Evolutionary conservation across 1,139 yeast species (phyloP), one percentile per base, ranked within the genome.

Genomic region (Geotrichum carabidarum): DNA sequence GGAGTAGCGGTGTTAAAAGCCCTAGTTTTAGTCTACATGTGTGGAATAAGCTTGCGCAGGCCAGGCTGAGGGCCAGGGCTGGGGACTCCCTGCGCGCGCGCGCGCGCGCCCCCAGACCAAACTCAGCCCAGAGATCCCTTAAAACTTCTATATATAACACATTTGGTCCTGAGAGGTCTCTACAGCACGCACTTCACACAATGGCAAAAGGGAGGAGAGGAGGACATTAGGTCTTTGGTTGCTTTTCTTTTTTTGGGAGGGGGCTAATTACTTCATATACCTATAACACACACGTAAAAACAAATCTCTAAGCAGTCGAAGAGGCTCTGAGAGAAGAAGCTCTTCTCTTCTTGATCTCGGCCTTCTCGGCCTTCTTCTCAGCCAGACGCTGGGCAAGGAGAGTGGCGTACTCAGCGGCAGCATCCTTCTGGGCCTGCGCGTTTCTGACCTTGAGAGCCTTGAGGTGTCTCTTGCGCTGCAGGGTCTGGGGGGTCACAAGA

Each of bases 351-450:
- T 85, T 88, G 79, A 86, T 83, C 82, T 89, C 96, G 79, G 96
- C 96, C 82, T 82, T 88, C 80, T 88, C 95, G 77, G 95, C 94
- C 84, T 91, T 91, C 83, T 93, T 70, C 80, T 91, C 98, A 78
- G 88, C 86, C 77, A 91, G 87, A 80, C 98, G 94, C 83, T 90
- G 81, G 75, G 99, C 98, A 78, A 93, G 84, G 76, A 93, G 83
- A 80, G 90, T 96, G 74, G 98, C 95, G 86, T 93, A 93, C 80
- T 93, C 99, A 75, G 98, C 96, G 79, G 99, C 99, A 80, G 96
- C 96, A 77, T 93, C 98, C 89, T 95, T 90, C 82, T 90, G 96
- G 74, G 88, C 90, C 83, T 89, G 96, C 77, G 98, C 97, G 78
- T 88, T 88, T 82, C 85, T 86, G 76, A 88, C 81, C 87, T 93